Conservation (phyloP, 139 green algal genomes). For the Coelastrella sp. region DNA sequence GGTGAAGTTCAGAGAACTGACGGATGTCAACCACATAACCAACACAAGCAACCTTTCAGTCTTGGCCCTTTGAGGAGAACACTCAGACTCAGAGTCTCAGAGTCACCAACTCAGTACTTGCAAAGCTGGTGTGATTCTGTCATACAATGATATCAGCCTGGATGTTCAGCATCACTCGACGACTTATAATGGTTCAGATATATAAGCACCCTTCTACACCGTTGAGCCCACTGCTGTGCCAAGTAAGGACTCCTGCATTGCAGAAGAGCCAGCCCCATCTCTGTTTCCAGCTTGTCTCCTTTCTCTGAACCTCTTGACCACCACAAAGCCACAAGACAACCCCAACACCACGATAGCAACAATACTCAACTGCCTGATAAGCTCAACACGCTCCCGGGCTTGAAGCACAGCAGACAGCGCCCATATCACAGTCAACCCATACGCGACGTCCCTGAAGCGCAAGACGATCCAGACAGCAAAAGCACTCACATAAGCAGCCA, state of each 20-base stretch:
- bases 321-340: not conserved
- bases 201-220: no score
- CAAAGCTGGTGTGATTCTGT: no score
- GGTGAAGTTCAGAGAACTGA: no score
- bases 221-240: no score
- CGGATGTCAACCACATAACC: no score
- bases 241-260: constrained; percentile 23
- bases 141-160: no score
- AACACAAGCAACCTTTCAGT: no score
- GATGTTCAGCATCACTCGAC: no score
- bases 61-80: no score
- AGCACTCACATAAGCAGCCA: constrained; percentile 47
- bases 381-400: not conserved
- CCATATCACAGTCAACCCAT: constrained; percentile 73
- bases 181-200: no score
- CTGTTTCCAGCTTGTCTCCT: not conserved
- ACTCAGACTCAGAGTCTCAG: no score
- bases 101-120: no score
- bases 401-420: constrained; percentile 34
- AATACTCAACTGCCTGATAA: not conserved
- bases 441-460: constrained; percentile 54
- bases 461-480: constrained; percentile 46
- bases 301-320: not conserved
- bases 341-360: not conserved
- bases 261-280: not conserved